Conservation (phyloP, 2,329 filamentous ascomycete species). For the Chaetomiaceae sp. region DNA sequence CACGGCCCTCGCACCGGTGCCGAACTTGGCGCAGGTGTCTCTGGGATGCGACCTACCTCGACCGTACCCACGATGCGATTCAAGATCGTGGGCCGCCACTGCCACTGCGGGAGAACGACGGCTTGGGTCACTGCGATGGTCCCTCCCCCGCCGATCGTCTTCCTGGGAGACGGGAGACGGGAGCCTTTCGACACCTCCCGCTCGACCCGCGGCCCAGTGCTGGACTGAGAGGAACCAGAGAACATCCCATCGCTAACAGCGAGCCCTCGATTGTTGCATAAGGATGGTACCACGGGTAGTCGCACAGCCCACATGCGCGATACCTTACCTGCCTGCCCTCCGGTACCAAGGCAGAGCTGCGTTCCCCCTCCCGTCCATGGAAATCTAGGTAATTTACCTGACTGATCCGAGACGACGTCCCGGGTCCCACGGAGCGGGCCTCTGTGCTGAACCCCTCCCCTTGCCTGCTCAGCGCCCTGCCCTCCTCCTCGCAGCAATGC, state of each 20-base stretch:
- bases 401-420: slow-evolving; percentile 16
- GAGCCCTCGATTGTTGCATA: neutral
- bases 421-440: slow-evolving; percentile 11
- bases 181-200: neutral
- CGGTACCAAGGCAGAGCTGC: too few species aligned
- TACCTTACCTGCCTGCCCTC: neutral
- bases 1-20: slow-evolving; percentile 1
- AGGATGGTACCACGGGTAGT: neutral
- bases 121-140: too few species aligned
- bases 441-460: slow-evolving; percentile 1
- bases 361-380: too few species aligned
- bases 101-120: too few species aligned
- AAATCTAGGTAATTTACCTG: neutral
- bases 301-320: neutral
- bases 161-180: too few species aligned
- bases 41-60: neutral
- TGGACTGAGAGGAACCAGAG: too few species aligned
- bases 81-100: neutral
- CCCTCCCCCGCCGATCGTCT: too few species aligned
- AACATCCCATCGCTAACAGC: neutral
- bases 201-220: neutral
- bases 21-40: neutral
- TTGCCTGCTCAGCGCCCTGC: neutral
- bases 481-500: slow-evolving; percentile 1
- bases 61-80: neutral